These are phyloP conservation scores for Malania oleifera DNA, from an alignment of 164 flowering plant genomes.

Conservation along the genomic window DNA sequence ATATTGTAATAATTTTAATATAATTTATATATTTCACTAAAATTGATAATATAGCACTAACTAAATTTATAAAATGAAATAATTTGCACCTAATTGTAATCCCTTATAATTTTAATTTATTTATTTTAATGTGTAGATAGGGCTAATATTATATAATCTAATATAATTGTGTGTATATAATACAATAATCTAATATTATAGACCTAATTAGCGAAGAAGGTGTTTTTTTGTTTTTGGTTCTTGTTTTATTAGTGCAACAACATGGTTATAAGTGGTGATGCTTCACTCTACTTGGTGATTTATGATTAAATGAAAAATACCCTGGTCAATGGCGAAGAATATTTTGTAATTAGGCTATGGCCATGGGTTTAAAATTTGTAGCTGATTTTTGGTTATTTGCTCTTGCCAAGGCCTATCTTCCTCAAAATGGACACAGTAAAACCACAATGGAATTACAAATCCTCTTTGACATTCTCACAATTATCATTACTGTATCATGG, in stretches of 20 bases:
- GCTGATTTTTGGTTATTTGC: no score
- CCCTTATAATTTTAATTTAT: no score
- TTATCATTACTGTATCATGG: no score
- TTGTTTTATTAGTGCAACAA: constrained; percentile 11
- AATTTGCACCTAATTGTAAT: no score
- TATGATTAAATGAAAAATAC: constrained; percentile 12
- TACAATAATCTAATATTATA: no score
- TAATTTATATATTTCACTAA: no score
- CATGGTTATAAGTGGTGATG: constrained; percentile 17
- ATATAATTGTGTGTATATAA: no score
- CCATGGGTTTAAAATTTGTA: constrained; percentile 10
- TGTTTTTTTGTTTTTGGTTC: background rate
- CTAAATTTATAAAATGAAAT: no score
- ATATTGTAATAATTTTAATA: no score
- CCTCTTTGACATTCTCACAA: background rate
- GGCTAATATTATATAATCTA: no score
- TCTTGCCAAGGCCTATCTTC: constrained; percentile 14
- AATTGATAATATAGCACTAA: no score
- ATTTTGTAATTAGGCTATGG: constrained; percentile 20
- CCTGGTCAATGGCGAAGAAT: constrained; percentile 21
- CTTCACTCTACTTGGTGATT: constrained; percentile 7
- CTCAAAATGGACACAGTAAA: background rate
- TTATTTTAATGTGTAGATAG: no score
- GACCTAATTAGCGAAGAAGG: constrained; percentile 11
- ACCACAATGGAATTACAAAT: background rate